Conservation (phyloP, 768 basidiomycete species). For the Agaricus blazei region DNA sequence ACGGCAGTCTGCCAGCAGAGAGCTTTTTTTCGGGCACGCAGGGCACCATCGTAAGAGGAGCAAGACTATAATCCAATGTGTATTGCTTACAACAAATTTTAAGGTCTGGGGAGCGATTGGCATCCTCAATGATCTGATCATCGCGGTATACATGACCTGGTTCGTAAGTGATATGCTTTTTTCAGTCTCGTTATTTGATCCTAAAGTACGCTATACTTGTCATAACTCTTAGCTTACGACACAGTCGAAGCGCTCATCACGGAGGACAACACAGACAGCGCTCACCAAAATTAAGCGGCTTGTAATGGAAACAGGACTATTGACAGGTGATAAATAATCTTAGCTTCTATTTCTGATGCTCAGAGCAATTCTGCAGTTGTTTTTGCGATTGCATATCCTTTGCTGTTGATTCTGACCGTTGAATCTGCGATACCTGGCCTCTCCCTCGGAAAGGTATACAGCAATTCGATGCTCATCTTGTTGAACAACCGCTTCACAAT, state of each 20-base stretch:
- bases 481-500: slow-evolving; percentile 6
- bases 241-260: too few species aligned
- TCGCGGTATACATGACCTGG: slow-evolving; percentile 1
- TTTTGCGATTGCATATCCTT: neutral
- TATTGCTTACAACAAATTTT: neutral
- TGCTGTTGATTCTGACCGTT: neutral
- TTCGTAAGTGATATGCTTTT: too few species aligned
- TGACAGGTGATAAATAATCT: too few species aligned
- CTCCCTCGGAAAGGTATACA: slow-evolving; percentile 1
- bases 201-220: too few species aligned
- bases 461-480: slow-evolving; percentile 1
- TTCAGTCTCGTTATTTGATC: too few species aligned
- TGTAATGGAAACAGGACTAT: too few species aligned
- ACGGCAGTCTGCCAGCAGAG: neutral
- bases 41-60: neutral
- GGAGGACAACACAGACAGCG: too few species aligned
- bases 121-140: neutral
- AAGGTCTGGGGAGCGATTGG: neutral
- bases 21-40: neutral
- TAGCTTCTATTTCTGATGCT: too few species aligned
- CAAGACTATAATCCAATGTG: neutral
- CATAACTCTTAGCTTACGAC: too few species aligned
- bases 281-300: too few species aligned
- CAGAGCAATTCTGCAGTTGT: too few species aligned
- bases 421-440: slow-evolving; percentile 2